A percentile compares a stretch with the other conserved stretches of the same genome.
These are phyloP conservation scores for Phyllosticta paracitricarpa DNA, from an alignment of 2,329 filamentous ascomycete species.

Conservation along the genomic window DNA sequence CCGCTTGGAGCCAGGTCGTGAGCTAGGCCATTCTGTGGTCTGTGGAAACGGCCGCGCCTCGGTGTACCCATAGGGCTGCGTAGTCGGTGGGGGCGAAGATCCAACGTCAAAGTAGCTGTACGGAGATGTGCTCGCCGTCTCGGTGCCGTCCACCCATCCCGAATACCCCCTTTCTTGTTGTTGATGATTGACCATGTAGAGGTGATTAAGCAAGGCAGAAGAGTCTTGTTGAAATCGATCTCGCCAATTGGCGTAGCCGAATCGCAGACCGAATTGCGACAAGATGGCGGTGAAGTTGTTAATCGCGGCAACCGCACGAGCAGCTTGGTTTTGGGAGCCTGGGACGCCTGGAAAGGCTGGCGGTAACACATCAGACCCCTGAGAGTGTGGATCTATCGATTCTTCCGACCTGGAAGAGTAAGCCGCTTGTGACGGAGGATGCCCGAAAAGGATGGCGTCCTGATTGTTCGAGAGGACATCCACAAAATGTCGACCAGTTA, in stretches of 20 bases:
- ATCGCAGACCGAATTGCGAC: conserved; percentile 36
- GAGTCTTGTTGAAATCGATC: conserved; percentile 39
- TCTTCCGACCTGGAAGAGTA: conserved; percentile 19
- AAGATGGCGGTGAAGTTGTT: conserved; percentile 38
- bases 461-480: conserved; percentile 46
- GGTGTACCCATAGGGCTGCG: conserved; percentile 1
- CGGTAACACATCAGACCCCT: conserved; percentile 18
- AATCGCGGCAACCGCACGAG: conserved; percentile 36
- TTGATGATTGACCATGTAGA: conserved; percentile 25
- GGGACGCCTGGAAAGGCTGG: conserved; percentile 25
- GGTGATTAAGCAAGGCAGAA: conserved; percentile 28
- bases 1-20: background rate
- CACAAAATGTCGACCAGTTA: conserved; percentile 49
- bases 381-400: conserved; percentile 25
- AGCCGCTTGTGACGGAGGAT: background rate
- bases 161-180: background rate
- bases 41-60: background rate
- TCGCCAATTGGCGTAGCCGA: conserved; percentile 41
- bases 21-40: background rate
- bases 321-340: conserved; percentile 24
- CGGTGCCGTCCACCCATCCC: background rate
- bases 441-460: conserved; percentile 31
- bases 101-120: background rate
- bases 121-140: conserved; percentile 2
- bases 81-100: background rate